Evolutionary conservation across 306 rosid genomes (phyloP).

Genomic region (Dalbergia cochinchinensis): DNA sequence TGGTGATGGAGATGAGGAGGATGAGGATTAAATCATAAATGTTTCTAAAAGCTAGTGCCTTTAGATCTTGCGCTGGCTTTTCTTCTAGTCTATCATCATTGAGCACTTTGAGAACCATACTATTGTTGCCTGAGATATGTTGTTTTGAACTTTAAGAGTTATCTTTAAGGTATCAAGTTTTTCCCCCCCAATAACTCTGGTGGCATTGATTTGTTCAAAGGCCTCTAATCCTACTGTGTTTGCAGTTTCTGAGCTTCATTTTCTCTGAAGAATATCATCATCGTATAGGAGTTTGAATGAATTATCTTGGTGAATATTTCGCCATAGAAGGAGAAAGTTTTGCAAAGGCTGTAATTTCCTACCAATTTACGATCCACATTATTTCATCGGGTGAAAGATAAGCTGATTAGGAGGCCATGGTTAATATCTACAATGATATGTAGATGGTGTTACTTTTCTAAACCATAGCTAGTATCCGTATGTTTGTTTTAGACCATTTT

Average conservation of each 20-base stretch:
- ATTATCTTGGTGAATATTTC: neutral
- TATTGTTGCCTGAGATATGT: slow-evolving; percentile 26
- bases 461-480: too few species aligned
- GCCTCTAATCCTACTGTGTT: neutral
- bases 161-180: slow-evolving; percentile 28
- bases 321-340: too few species aligned
- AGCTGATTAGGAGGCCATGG: too few species aligned
- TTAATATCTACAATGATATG: too few species aligned
- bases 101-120: slow-evolving; percentile 4
- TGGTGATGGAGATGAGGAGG: slow-evolving; percentile 74
- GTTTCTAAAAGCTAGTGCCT: neutral
- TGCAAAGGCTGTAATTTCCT: too few species aligned
- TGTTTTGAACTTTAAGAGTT: slow-evolving; percentile 5
- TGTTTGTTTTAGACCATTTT: too few species aligned
- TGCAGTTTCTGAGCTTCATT: neutral
- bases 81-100: slow-evolving; percentile 9
- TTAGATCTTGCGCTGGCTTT: neutral
- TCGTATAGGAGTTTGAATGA: neutral
- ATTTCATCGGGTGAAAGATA: too few species aligned
- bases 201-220: neutral
- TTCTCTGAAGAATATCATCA: neutral
- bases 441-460: too few species aligned
- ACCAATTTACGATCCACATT: too few species aligned
- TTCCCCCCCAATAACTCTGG: slow-evolving; percentile 1
- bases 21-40: slow-evolving; percentile 57